These are phyloP conservation scores for Pyricularia pennisetigena DNA, from an alignment of 2,329 filamentous ascomycete genomes.

Conservation along the genomic window DNA sequence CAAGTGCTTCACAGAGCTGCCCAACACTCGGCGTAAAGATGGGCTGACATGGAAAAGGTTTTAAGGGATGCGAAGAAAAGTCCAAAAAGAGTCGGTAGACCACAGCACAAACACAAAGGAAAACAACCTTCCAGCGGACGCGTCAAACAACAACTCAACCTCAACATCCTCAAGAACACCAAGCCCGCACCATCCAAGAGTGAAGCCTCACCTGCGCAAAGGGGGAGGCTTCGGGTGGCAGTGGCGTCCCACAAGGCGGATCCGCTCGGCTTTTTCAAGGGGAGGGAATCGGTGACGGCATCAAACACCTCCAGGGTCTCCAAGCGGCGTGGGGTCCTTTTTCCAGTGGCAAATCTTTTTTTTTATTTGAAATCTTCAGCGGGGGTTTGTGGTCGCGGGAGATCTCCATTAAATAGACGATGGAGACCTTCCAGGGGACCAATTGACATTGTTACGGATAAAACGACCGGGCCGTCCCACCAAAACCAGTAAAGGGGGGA, in stretches of 20 bases:
- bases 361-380: not conserved
- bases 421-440: not conserved
- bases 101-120: not conserved
- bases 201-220: not conserved
- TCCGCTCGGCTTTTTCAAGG: not conserved
- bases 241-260: slow-evolving; percentile 2
- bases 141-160: not conserved
- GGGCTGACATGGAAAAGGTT: slow-evolving; percentile 1
- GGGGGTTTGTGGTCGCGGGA: not conserved
- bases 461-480: not conserved
- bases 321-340: not conserved
- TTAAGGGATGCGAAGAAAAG: not conserved
- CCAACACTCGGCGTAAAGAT: slow-evolving; percentile 3
- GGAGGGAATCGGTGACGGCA: not conserved
- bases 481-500: not conserved
- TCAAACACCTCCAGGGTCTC: not conserved
- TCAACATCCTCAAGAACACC: not conserved
- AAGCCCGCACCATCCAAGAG: not conserved
- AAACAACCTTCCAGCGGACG: not conserved
- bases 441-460: not conserved
- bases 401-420: not conserved
- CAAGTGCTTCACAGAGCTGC: slow-evolving; percentile 5
- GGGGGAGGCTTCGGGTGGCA: not conserved
- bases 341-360: not conserved
- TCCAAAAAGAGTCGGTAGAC: not conserved